Conservation (phyloP, 768 basidiomycete species). For the Cystofilobasidium macerans region DNA sequence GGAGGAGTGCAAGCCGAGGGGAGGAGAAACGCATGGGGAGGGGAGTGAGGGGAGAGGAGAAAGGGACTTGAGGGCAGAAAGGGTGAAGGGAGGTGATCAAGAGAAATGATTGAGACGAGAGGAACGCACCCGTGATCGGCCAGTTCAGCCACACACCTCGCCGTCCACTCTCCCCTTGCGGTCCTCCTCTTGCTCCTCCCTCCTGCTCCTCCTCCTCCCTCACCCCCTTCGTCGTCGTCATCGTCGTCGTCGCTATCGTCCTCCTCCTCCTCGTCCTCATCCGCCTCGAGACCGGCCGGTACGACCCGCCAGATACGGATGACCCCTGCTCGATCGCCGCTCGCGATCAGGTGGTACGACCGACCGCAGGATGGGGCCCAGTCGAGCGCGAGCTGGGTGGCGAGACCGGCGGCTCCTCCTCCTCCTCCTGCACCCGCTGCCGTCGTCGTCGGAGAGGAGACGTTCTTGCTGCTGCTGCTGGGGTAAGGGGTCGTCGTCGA, state of each 20-base stretch:
- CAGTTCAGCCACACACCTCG: conserved; percentile 68
- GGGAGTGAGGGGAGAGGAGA: conserved; percentile 25
- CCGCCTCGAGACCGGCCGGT: conserved; percentile 44
- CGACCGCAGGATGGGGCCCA: conserved; percentile 94
- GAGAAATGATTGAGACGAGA: not conserved
- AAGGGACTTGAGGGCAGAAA: not conserved
- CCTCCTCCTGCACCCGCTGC: too few species aligned
- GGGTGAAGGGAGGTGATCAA: not conserved
- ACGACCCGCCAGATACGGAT: conserved; percentile 82
- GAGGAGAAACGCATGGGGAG: too few species aligned
- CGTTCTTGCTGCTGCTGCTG: too few species aligned
- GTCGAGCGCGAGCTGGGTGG: conserved; percentile 65
- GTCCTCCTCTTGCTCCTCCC: conserved; percentile 36
- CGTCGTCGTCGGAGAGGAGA: too few species aligned
- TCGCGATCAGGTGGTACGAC: conserved; percentile 86
- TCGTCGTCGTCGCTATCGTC: conserved; percentile 10
- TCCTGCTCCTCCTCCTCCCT: conserved; percentile 35
- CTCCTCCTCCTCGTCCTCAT: conserved; percentile 42
- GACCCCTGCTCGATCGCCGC: conserved; percentile 73
- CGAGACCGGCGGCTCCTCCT: conserved; percentile 27
- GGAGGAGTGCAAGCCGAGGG: too few species aligned
- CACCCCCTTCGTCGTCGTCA: conserved; percentile 17
- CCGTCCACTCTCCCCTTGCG: conserved; percentile 58
- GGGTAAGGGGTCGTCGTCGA: too few species aligned
- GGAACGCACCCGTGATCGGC: conserved; percentile 61